Conservation (phyloP, 805 yeast genomes). For the Wickerhamiella sergipiensis region DNA sequence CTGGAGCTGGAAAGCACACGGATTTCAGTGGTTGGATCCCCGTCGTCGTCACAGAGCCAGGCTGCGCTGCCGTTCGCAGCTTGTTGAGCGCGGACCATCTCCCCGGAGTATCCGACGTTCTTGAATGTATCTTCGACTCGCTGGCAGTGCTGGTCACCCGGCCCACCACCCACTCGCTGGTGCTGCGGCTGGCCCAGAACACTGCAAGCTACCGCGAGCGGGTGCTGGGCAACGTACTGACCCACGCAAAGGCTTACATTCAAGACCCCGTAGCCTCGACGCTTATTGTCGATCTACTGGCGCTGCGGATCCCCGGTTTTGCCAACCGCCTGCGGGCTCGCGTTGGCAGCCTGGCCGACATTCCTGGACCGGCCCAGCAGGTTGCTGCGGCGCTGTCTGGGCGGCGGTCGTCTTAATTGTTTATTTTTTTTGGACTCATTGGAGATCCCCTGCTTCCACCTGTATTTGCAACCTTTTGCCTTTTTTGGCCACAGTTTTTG, state of each 20-base stretch:
- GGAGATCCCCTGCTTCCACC: no score
- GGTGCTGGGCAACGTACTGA: conserved; percentile 8
- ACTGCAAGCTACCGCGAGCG: conserved; percentile 10
- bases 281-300: conserved; percentile 7
- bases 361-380: background rate
- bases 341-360: background rate
- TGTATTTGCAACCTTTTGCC: no score
- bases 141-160: conserved; percentile 4
- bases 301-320: conserved; percentile 15
- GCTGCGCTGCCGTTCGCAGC: background rate
- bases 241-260: conserved; percentile 9
- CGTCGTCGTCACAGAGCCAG: background rate
- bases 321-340: conserved; percentile 8
- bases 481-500: no score
- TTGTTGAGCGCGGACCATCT: background rate
- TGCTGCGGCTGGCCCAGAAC: conserved; percentile 8
- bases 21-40: background rate
- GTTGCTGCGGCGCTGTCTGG: background rate
- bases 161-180: conserved; percentile 3
- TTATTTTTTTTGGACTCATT: no score
- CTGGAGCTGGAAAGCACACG: background rate
- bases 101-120: background rate
- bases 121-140: background rate
- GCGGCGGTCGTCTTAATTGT: background rate
- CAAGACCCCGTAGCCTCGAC: conserved; percentile 5